phyloP scores from a whole-genome alignment of 768 basidiomycete genomes.

The Hygrophoropsis aurantiaca region DNA sequence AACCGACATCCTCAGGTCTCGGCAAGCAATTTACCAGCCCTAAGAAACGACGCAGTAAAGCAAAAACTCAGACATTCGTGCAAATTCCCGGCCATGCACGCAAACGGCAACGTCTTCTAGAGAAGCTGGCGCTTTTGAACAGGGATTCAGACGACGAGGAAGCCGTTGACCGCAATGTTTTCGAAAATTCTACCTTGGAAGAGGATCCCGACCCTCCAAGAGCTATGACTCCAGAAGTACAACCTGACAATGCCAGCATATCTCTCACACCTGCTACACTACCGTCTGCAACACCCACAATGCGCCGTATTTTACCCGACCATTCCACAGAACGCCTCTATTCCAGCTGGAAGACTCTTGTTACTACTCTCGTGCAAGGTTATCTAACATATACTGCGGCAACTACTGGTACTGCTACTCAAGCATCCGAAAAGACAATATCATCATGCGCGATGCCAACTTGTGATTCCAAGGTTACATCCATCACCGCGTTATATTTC shows the following conservation, averaged over 20 bases:
- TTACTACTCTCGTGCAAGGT: neutral
- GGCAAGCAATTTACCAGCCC: conserved; percentile 20
- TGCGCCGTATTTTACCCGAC: neutral
- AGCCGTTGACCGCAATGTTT: neutral
- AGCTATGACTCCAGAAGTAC: neutral
- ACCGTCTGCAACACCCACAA: neutral
- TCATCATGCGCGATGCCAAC: neutral
- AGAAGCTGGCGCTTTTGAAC: conserved; percentile 1
- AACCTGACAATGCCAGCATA: neutral
- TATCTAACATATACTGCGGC: neutral
- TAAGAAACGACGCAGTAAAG: conserved; percentile 11
- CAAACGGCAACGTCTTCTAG: neutral
- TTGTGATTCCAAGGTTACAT: neutral
- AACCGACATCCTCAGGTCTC: conserved; percentile 10
- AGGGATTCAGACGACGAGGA: neutral
- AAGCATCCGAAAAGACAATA: neutral
- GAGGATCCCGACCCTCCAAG: neutral
- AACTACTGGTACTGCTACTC: neutral
- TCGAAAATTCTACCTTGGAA: neutral
- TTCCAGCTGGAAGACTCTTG: conserved; percentile 3
- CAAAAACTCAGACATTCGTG: conserved; percentile 5
- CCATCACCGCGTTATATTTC: conserved; percentile 2
- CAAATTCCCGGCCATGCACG: neutral
- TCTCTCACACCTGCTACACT: neutral
- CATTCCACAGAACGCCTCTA: neutral